Base-by-base conservation (phyloP, 768 basidiomycete genomes). In the Tricholoma sp. region DNA sequence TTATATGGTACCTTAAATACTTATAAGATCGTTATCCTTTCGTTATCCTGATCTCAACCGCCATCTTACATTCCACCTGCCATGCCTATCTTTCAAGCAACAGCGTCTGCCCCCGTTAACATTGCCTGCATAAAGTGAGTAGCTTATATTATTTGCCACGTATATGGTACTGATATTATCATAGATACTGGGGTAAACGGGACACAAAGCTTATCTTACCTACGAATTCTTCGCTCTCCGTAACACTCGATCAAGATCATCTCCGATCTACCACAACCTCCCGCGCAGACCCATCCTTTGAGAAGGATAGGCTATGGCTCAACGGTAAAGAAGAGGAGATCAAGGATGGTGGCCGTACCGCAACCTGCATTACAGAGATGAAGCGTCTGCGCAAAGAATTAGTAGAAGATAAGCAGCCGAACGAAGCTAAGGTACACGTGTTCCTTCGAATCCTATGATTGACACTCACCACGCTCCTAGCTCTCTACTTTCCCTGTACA, bases 101-200 rank as follows among this genome's bases (percentile, higher is more conserved):
- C 94, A 12, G 84, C 86, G 0, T 90, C 94, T 59, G 94, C 94
- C 0, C 94, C 94, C 3, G 94, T 98, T 56, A 98, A 98, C 74
- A 98, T 98, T 66, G 94, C 94, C n/a, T 91, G 89, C 68, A 97
- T 98, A 75, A 98, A 98, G 94, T 95, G 57, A 24, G n/a, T 15
- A 31, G 36, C 42, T 44, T 6, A 31, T 49, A 3, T 9, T 53
- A 31, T 37, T n/a, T 53, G 32, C 39, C 28, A 18, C 44, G 17
- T 47, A 61, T 57, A 36, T 60, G 57, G 17, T 34, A 36, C 11
- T 55, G 20, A 36, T 51, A 39, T 31, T n/a, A 28, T 6, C 55
- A 17, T 57, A 95, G 91, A 70, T 98, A 98, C 80, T 99, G 97
- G 97, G 97, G 97, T 61, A 99, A 99, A 74, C 90, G 97, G 59